phyloP scores from a whole-genome alignment of 208 protist species.

The Leishmania tarentolae region DNA sequence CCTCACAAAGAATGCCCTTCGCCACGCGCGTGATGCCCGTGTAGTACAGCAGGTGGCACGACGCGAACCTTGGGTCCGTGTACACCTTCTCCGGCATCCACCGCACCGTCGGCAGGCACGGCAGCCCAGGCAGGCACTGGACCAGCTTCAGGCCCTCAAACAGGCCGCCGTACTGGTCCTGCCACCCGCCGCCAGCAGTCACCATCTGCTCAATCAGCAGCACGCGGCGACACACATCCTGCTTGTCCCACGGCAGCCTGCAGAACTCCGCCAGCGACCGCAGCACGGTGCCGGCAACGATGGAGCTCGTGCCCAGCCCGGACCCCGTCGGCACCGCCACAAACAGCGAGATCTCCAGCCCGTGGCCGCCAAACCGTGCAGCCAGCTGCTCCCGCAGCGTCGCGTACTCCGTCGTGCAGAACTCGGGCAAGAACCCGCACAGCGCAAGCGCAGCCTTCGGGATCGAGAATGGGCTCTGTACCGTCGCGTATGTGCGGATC shows the following conservation, averaged over 20 bases:
- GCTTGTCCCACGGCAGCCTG: constrained; percentile 41
- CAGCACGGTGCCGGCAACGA: constrained; percentile 56
- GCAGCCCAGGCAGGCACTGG: constrained; percentile 34
- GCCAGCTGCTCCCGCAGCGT: constrained; percentile 43
- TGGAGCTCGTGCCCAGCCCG: constrained; percentile 71
- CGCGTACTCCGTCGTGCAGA: constrained; percentile 27
- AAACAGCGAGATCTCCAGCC: constrained; percentile 56
- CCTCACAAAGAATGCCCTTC: constrained; percentile 46
- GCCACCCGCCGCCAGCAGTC: constrained; percentile 69
- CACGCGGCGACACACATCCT: constrained; percentile 51
- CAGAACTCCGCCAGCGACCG: constrained; percentile 48
- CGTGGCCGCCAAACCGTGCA: constrained; percentile 37
- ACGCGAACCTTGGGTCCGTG: constrained; percentile 31
- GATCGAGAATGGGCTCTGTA: constrained; percentile 59
- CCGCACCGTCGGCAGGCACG: constrained; percentile 39
- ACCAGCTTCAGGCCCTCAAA: constrained; percentile 54
- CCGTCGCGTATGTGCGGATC: constrained; percentile 38
- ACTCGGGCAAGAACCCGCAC: constrained; percentile 55
- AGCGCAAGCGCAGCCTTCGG: constrained; percentile 65
- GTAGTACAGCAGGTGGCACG: constrained; percentile 62
- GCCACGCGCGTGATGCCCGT: constrained; percentile 60
- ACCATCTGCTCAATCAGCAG: constrained; percentile 71
- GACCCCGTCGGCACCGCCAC: constrained; percentile 61
- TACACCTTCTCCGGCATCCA: constrained; percentile 50
- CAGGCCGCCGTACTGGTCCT: constrained; percentile 70